Evolutionary conservation across 805 yeast species (phyloP), one percentile per base, ranked within the genome.

Genomic region (Suhomyces pyralidae): DNA sequence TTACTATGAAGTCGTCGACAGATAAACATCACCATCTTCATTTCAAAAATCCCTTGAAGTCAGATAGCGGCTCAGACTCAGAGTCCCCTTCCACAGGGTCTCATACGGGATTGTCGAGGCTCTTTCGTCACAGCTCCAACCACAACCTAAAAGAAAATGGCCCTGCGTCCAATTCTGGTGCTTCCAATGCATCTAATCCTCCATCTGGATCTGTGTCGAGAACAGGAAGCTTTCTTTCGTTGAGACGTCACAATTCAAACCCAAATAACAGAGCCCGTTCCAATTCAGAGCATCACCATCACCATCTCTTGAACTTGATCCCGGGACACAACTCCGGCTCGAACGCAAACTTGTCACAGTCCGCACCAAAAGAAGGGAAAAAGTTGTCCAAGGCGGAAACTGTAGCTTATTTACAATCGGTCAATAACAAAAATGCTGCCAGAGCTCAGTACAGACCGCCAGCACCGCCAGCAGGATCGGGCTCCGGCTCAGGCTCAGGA

Each of bases 351-450:
- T 46, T 14, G 38, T 46, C 30, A 55, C 55, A 44, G 46, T n/a
- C 50, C 28, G 52, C 38, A 54, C 47, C 44, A 10, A 51, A 51
- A 48, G 55, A 56, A 52, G 55, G 49, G 42, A 57, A 45, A 52
- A 59, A 40, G 48, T 54, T 48, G 51, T 54, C 52, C 52, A 55
- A 38, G 47, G 76, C 74, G 2, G 76, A 74, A 52, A 73, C 79
- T 1, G 47, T 69, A 54, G 68, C 70, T 22, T 76, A 72, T 59
- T 55, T 71, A n/a, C 71, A 71, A 46, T 66, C 63, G 20, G 43
- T 70, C 45, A 69, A 68, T 55, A 57, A 66, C 19, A 66, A 63
- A 49, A 68, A 68, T 54, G 66, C 68, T 7, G 52, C 60, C 10
- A 55, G 59, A 32, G 58, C 46, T 50, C 59, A 55, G 49, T 40